Percentiles rank a stretch among this genome's conserved stretches.
phyloP scores from a whole-genome alignment of 768 basidiomycete species.

The Chalciporus piperatus region DNA sequence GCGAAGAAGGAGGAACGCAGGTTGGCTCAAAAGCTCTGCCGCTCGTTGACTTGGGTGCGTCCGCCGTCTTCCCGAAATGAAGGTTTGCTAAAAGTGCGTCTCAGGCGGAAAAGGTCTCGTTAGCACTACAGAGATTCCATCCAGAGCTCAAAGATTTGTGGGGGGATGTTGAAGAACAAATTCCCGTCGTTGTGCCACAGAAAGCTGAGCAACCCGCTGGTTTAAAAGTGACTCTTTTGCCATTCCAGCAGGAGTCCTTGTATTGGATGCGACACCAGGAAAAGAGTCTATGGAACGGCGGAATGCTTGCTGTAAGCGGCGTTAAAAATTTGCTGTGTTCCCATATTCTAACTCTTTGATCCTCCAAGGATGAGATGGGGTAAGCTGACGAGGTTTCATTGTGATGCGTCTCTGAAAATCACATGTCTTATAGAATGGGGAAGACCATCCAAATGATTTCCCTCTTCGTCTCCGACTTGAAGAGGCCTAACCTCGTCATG shows the following conservation, averaged over 20 bases:
- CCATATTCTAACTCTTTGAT: constrained; percentile 7
- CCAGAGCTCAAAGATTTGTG: constrained; percentile 81
- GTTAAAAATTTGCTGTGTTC: not conserved
- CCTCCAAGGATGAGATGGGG: constrained; percentile 85
- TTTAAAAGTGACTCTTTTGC: constrained; percentile 83
- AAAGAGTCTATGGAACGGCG: constrained; percentile 80
- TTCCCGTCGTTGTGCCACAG: constrained; percentile 60
- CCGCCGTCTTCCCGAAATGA: constrained; percentile 2
- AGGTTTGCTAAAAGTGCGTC: constrained; percentile 5
- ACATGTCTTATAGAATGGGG: constrained; percentile 61
- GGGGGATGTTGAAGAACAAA: constrained; percentile 74
- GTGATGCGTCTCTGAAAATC: constrained; percentile 5
- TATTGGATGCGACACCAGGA: constrained; percentile 98
- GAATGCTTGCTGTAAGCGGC: constrained; percentile 79
- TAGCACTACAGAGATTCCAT: constrained; percentile 67
- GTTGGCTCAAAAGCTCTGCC: constrained; percentile 58
- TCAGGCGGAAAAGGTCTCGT: constrained; percentile 68
- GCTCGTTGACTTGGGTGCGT: constrained; percentile 70
- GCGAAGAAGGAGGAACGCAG: constrained; percentile 47
- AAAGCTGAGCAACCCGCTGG: constrained; percentile 76
- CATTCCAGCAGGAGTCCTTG: constrained; percentile 94
- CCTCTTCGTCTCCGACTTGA: constrained; percentile 73
- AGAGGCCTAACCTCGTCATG: constrained; percentile 86
- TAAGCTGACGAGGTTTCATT: constrained; percentile 31
- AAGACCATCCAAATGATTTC: constrained; percentile 98